Base-by-base conservation (phyloP, 2,329 filamentous ascomycete species). In the Apiospora hydei region DNA sequence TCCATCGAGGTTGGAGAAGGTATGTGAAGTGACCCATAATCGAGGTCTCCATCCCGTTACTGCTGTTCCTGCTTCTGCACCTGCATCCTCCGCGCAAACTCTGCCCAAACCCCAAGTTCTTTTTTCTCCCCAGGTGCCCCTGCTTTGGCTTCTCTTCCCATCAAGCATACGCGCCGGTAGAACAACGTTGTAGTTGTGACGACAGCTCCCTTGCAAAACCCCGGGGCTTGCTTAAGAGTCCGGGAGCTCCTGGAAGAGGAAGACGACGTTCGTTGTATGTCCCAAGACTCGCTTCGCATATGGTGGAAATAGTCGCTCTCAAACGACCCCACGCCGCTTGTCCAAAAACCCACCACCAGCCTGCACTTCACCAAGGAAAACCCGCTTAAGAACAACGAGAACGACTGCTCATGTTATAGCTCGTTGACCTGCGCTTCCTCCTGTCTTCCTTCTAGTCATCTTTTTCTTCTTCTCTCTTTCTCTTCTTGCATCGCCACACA, bases 1-100 rank as follows among this genome's bases (percentile, higher is more conserved):
- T 73, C 75, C 74, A 74, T 71, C 74, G 75, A 79, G 80, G 78
- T 76, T 76, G 71, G 78, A 72, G 79, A 81, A 80, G 80, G 78
- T 81, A 81, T 77, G 80, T 80, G 51, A 70, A 53, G 57, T 44
- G 49, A 53, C 51, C 51, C 46, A 43, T 53, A 53, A 51, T 70
- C 69, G 44, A 69, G 24, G 44, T 69, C 47, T 69, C 67, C 44
- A 49, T 49, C 46, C 47, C 47, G 68, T 69, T 64, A 43, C 69
- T 70, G 51, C 53, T 70, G 69, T 57, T 67, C 41, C 69, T 64
- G 51, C 41, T 70, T 43, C 53, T 67, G 69, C 57, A 44, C 51
- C 73, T 75, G 74, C 74, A 75, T 74, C 72, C 75, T 72, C 71
- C 71, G 73, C 74, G 72, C 73, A 70, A 70, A 70, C 57, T 70